These are phyloP conservation scores for Trametes elegans DNA, from an alignment of 768 basidiomycete species.

Conservation along the genomic window DNA sequence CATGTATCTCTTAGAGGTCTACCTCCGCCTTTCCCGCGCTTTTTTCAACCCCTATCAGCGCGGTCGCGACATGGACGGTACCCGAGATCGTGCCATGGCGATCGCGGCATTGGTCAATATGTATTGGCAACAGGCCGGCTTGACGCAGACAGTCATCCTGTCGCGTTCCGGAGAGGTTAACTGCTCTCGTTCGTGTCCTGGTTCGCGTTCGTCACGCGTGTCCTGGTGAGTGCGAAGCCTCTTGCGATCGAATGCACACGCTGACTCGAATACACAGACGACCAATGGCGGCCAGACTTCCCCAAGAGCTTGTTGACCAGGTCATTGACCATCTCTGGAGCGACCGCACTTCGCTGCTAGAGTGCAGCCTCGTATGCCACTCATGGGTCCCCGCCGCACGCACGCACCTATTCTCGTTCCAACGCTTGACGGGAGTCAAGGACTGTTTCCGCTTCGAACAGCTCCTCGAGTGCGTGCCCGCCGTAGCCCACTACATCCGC, in stretches of 20 bases:
- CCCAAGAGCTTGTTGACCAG: constrained; percentile 30
- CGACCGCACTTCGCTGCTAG: constrained; percentile 21
- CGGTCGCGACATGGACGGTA: too few relatives aligned
- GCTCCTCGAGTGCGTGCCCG: constrained; percentile 18
- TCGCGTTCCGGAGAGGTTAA: too few relatives aligned
- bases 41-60: too few relatives aligned
- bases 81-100: too few relatives aligned
- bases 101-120: too few relatives aligned
- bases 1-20: too few relatives aligned
- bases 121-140: not conserved
- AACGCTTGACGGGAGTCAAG: constrained; percentile 12
- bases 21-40: too few relatives aligned
- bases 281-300: constrained; percentile 15
- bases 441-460: constrained; percentile 18
- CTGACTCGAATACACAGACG: not conserved
- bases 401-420: constrained; percentile 27
- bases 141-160: not conserved
- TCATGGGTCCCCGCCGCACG: constrained; percentile 25
- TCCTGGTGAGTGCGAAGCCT: constrained; percentile 1
- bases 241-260: not conserved
- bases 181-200: too few relatives aligned
- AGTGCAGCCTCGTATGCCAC: constrained; percentile 23
- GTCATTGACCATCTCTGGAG: constrained; percentile 30
- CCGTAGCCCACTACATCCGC: constrained; percentile 19
- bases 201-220: too few relatives aligned